Evolutionary conservation across 768 basidiomycete genomes (phyloP).

Genomic region (Cyclocybe cylindracea): DNA sequence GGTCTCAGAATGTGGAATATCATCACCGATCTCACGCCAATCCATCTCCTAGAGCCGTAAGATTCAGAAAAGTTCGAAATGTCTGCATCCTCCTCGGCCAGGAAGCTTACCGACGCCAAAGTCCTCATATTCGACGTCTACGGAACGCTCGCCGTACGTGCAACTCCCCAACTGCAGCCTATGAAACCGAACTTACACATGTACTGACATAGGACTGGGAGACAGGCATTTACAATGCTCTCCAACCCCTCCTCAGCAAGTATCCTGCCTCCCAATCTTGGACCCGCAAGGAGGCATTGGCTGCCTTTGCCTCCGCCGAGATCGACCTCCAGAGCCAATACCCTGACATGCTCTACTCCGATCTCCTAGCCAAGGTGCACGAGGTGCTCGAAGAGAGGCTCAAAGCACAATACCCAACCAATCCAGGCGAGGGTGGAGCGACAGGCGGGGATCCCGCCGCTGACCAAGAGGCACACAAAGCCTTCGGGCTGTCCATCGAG

Average conservation of each 20-base stretch:
- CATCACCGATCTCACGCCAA: no score
- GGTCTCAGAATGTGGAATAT: no score
- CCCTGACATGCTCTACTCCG: slow-evolving; percentile 60
- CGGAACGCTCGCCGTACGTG: slow-evolving; percentile 63
- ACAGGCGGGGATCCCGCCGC: slow-evolving; percentile 2
- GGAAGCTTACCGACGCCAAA: slow-evolving; percentile 44
- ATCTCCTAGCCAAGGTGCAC: slow-evolving; percentile 55
- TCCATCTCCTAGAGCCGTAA: no score
- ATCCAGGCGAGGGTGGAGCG: slow-evolving; percentile 5
- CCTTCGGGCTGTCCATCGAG: slow-evolving; percentile 61
- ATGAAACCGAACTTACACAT: neutral
- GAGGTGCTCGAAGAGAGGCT: slow-evolving; percentile 37
- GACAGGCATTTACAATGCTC: slow-evolving; percentile 55
- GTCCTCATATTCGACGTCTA: slow-evolving; percentile 77
- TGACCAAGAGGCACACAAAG: slow-evolving; percentile 31
- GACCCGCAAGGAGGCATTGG: slow-evolving; percentile 52
- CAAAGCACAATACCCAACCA: slow-evolving; percentile 26
- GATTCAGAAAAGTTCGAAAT: no score
- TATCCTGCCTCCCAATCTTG: slow-evolving; percentile 42
- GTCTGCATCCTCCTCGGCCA: no score
- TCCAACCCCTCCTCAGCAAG: slow-evolving; percentile 51
- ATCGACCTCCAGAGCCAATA: slow-evolving; percentile 55
- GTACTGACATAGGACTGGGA: slow-evolving; percentile 63
- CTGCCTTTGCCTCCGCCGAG: slow-evolving; percentile 55
- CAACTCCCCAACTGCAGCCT: neutral